Evolutionary conservation across 73 alveolate species (phyloP).

Genomic region (Symbiodinium pilosum): DNA sequence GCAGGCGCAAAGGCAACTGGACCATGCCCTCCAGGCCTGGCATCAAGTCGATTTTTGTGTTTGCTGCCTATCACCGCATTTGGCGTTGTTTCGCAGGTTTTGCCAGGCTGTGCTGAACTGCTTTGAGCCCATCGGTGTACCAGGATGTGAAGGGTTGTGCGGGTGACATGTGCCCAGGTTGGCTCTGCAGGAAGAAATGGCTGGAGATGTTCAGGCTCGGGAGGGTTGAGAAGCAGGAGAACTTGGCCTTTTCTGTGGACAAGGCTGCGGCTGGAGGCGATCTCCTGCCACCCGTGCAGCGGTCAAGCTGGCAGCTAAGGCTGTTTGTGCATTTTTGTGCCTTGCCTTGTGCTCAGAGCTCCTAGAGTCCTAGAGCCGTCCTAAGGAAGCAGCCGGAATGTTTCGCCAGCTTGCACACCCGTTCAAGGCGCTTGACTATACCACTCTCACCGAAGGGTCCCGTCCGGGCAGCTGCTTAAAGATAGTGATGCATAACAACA

Average conservation of each 20-base stretch:
- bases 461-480: too few relatives aligned
- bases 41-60: neutral
- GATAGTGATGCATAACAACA: too few relatives aligned
- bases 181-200: slow-evolving; percentile 71
- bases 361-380: too few relatives aligned
- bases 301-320: neutral
- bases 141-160: neutral
- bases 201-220: slow-evolving; percentile 38
- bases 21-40: slow-evolving; percentile 39
- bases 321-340: neutral
- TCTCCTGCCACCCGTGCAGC: slow-evolving; percentile 55
- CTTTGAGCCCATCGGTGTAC: neutral
- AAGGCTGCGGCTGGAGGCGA: slow-evolving; percentile 57
- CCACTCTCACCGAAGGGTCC: too few relatives aligned
- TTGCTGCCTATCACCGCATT: too few relatives aligned
- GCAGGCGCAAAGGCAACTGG: slow-evolving; percentile 93
- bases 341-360: neutral
- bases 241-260: neutral
- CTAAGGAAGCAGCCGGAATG: slow-evolving; percentile 60
- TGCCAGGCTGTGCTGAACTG: slow-evolving; percentile 68
- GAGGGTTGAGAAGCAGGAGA: neutral
- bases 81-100: slow-evolving; percentile 21
- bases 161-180: slow-evolving; percentile 13
- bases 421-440: too few relatives aligned
- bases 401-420: slow-evolving; percentile 84